Conservation (phyloP, 306 rosid genomes). For the Rubus idaeus region DNA sequence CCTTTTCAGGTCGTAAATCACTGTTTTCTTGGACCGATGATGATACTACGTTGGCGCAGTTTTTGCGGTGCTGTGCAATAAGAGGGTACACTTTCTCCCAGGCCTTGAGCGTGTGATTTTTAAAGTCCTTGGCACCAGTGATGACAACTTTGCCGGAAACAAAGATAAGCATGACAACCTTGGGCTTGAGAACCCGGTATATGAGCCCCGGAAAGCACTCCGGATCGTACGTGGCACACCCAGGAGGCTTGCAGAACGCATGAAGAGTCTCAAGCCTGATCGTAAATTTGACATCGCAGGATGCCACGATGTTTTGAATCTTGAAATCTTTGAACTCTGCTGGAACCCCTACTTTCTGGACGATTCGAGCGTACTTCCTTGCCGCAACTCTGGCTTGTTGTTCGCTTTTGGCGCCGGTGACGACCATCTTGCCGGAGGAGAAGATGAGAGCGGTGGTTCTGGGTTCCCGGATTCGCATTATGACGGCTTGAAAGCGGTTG, state of each 20-base stretch:
- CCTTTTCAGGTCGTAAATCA: background rate
- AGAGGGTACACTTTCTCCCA: conserved; percentile 4
- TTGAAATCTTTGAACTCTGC: background rate
- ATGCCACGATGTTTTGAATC: conserved; percentile 1
- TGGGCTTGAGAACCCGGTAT: background rate
- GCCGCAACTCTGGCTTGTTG: background rate
- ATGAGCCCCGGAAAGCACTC: background rate
- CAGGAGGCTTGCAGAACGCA: background rate
- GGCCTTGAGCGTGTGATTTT: background rate
- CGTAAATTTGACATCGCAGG: background rate
- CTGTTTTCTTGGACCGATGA: background rate
- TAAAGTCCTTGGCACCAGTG: background rate
- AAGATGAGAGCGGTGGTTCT: background rate
- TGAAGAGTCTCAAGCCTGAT: background rate
- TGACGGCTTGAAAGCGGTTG: background rate
- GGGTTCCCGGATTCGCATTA: background rate
- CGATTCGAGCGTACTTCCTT: background rate
- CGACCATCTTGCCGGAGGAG: conserved; percentile 1
- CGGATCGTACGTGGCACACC: background rate
- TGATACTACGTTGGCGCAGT: background rate
- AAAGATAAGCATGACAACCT: background rate
- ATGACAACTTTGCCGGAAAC: background rate
- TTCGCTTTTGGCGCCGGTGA: background rate
- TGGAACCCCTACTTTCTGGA: background rate
- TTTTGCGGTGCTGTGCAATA: background rate